Evolutionary conservation across 495 filamentous ascomycete species (phyloP).

Genomic region (Cudoniella acicularis): DNA sequence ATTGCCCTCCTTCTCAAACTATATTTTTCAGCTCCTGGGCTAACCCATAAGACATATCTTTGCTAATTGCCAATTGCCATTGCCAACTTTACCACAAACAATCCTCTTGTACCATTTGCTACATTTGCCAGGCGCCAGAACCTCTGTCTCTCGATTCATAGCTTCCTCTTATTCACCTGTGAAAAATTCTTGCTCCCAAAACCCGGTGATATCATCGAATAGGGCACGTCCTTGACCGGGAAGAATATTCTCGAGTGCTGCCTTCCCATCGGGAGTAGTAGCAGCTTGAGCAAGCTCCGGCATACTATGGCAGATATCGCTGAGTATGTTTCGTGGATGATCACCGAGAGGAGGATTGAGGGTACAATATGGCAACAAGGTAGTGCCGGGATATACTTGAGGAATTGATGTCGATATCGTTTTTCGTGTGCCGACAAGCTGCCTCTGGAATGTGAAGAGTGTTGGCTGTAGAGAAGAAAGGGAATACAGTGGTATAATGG

Average conservation of each 20-base stretch:
- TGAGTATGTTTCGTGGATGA: conserved; percentile 45
- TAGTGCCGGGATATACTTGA: conserved; percentile 19
- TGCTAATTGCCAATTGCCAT: too few species aligned
- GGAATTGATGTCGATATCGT: not conserved
- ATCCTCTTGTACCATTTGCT: too few species aligned
- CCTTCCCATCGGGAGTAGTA: conserved; percentile 32
- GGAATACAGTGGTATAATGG: conserved; percentile 35
- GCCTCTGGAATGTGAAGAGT: conserved; percentile 20
- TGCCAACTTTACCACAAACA: too few species aligned
- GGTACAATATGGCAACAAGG: conserved; percentile 46
- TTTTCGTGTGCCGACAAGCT: conserved; percentile 9
- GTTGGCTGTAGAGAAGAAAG: conserved; percentile 25
- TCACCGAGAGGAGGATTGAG: conserved; percentile 32
- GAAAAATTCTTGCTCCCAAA: conserved; percentile 43
- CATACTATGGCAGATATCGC: conserved; percentile 45
- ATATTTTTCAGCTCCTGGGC: too few species aligned
- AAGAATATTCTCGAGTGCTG: conserved; percentile 36
- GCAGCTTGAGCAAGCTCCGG: conserved; percentile 39
- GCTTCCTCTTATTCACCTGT: not conserved
- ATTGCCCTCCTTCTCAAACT: too few species aligned
- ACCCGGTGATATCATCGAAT: conserved; percentile 33
- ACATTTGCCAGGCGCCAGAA: too few species aligned
- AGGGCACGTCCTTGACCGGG: conserved; percentile 22
- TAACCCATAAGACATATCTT: too few species aligned
- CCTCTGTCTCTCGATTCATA: too few species aligned